Evolutionary conservation across 164 flowering plant genomes (phyloP).

Genomic region (Chimonanthus salicifolius): DNA sequence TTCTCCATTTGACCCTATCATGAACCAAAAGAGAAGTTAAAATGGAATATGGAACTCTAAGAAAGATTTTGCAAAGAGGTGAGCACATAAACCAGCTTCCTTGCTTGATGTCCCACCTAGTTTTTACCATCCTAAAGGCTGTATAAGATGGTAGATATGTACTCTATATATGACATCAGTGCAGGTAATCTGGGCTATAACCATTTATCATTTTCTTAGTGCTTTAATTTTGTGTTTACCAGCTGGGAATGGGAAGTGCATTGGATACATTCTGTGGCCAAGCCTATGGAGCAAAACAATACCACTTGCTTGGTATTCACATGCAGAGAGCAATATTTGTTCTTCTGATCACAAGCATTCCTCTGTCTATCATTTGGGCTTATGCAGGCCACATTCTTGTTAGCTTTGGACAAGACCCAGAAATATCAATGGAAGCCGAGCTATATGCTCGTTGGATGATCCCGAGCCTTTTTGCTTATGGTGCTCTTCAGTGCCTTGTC

Average conservation of each 20-base stretch:
- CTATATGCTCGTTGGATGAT: slow-evolving; percentile 19
- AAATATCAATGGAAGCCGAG: slow-evolving; percentile 14
- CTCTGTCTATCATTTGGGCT: slow-evolving; percentile 10
- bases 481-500: slow-evolving; percentile 11
- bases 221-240: not conserved
- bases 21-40: no score
- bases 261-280: slow-evolving; percentile 22
- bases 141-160: no score
- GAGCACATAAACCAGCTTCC: no score
- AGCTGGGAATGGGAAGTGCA: slow-evolving; percentile 14
- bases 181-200: no score
- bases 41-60: no score
- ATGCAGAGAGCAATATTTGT: slow-evolving; percentile 20
- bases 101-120: no score
- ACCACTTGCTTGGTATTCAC: slow-evolving; percentile 19
- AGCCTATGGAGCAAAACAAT: slow-evolving; percentile 20
- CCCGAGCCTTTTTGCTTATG: slow-evolving; percentile 16
- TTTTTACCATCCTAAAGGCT: no score
- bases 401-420: slow-evolving; percentile 16
- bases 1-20: no score
- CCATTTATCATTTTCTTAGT: not conserved
- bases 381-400: slow-evolving; percentile 10
- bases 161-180: no score
- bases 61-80: no score
- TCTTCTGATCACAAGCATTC: slow-evolving; percentile 12